Conservation (phyloP, 495 filamentous ascomycete genomes). For the Penicillium lagena region DNA sequence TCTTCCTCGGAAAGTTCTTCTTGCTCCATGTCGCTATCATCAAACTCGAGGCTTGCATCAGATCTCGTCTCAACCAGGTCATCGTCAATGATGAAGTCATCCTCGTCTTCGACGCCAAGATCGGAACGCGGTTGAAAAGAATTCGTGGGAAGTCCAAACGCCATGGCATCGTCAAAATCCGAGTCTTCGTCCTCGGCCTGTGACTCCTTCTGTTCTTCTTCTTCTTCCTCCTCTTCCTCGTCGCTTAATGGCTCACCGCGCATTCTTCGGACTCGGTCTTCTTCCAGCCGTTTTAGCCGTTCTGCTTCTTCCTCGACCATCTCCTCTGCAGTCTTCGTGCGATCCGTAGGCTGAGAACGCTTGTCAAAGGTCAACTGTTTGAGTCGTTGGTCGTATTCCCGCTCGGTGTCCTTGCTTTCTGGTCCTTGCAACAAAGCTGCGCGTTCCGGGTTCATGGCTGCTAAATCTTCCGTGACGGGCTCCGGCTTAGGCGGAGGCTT, state of each 20-base stretch:
- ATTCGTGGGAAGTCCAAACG: conserved; percentile 44
- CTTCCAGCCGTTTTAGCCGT: conserved; percentile 71
- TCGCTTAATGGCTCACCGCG: conserved; percentile 35
- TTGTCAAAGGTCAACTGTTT: conserved; percentile 77
- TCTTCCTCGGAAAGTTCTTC: conserved; percentile 46
- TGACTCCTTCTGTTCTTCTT: conserved; percentile 22
- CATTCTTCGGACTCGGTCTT: conserved; percentile 53
- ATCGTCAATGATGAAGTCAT: conserved; percentile 86
- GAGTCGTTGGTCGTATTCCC: conserved; percentile 77
- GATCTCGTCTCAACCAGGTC: conserved; percentile 60
- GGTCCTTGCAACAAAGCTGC: conserved; percentile 52
- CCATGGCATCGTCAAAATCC: conserved; percentile 45
- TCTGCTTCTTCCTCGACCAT: conserved; percentile 66
- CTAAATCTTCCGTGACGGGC: conserved; percentile 32
- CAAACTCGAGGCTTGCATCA: conserved; percentile 47
- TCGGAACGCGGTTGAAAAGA: conserved; percentile 27
- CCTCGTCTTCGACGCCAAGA: conserved; percentile 73
- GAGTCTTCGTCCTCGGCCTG: conserved; percentile 35
- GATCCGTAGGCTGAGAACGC: conserved; percentile 74
- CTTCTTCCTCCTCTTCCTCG: conserved; percentile 41
- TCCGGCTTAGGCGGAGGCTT: conserved; percentile 37
- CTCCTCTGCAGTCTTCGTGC: conserved; percentile 89
- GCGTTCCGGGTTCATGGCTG: conserved; percentile 54
- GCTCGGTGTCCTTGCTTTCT: conserved; percentile 59
- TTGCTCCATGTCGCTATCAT: conserved; percentile 47